Conservation (phyloP, 106 monocot genomes). For the Phalaenopsis equestris region DNA sequence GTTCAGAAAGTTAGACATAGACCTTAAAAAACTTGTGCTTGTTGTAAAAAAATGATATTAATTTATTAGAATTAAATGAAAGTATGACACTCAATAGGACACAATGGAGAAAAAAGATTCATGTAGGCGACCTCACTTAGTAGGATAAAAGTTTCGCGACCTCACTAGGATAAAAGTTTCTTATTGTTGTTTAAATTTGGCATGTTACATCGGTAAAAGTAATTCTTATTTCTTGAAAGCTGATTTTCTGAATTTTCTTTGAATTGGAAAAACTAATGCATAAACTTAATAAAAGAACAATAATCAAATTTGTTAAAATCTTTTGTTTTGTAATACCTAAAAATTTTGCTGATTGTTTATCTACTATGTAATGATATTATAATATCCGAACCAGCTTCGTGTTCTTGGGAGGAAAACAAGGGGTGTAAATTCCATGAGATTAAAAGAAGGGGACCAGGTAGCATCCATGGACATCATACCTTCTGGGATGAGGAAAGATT, state of each 20-base stretch:
- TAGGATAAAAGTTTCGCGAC: too few relatives aligned
- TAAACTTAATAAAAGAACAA: neutral
- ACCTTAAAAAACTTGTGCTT: too few relatives aligned
- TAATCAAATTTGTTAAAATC: neutral
- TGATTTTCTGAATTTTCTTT: neutral
- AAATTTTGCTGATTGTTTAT: neutral
- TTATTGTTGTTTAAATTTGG: neutral
- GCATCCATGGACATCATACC: constrained; percentile 91
- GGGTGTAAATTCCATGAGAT: constrained; percentile 63
- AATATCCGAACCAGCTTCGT: constrained; percentile 49
- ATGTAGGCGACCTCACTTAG: too few relatives aligned
- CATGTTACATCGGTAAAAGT: neutral
- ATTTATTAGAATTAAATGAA: too few relatives aligned
- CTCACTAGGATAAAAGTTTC: too few relatives aligned
- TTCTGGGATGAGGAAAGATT: constrained; percentile 42
- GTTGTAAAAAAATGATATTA: too few relatives aligned
- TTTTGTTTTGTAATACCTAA: neutral
- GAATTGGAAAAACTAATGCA: neutral
- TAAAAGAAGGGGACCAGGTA: constrained; percentile 75
- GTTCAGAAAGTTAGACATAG: too few relatives aligned
- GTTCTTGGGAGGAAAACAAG: constrained; percentile 77
- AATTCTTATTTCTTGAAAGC: neutral
- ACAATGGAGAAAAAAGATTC: too few relatives aligned
- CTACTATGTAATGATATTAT: neutral
- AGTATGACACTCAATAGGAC: too few relatives aligned